These are phyloP conservation scores for Fusarium zealandicum DNA, from an alignment of 2,329 filamentous ascomycete species.

Conservation along the genomic window DNA sequence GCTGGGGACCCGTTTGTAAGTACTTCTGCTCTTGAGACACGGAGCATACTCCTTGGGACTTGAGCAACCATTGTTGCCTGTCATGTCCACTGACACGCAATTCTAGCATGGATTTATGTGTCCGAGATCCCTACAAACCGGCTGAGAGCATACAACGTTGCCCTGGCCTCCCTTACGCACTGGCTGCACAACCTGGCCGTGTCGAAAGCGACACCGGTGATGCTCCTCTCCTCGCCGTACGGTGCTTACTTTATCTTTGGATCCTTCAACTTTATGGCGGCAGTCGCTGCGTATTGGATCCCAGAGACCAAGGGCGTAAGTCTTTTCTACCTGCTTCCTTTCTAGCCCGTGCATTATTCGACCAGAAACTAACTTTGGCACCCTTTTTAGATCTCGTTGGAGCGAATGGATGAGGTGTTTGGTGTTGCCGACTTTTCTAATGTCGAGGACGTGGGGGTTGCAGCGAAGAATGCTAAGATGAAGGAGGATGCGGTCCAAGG, in stretches of 20 bases:
- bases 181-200: conserved; percentile 72
- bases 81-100: neutral
- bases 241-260: conserved; percentile 66
- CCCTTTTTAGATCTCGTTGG: conserved; percentile 22
- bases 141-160: conserved; percentile 65
- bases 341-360: neutral
- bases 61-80: neutral
- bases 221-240: conserved; percentile 56
- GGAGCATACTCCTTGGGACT: no score
- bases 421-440: conserved; percentile 29
- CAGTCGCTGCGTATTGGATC: conserved; percentile 53
- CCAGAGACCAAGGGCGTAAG: conserved; percentile 66
- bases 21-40: neutral
- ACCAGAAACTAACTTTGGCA: neutral
- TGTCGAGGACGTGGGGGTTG: conserved; percentile 20
- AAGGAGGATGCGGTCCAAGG: conserved; percentile 18
- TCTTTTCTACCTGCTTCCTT: neutral
- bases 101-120: conserved; percentile 53
- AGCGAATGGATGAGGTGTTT: conserved; percentile 32
- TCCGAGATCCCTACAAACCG: conserved; percentile 68
- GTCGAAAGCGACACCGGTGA: conserved; percentile 64
- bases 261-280: conserved; percentile 64
- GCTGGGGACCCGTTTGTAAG: conserved; percentile 71
- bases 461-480: conserved; percentile 13
- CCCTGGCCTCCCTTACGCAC: conserved; percentile 67